A percentile compares a stretch with the other conserved stretches of the same genome.
These are phyloP conservation scores for Taiwanofungus camphoratus DNA, from an alignment of 1,284 basidiomycete species.

Conservation along the genomic window DNA sequence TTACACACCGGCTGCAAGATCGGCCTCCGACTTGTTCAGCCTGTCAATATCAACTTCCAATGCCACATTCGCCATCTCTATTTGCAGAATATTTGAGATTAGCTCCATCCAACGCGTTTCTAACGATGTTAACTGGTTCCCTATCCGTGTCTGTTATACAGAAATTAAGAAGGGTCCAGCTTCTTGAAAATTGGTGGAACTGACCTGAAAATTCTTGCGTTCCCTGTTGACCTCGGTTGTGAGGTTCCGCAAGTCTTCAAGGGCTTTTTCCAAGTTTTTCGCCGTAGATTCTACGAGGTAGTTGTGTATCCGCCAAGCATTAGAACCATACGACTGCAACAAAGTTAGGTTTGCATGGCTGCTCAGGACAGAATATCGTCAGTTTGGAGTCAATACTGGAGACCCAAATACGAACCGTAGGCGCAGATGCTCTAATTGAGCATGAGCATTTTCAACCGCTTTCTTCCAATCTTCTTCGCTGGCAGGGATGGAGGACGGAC, in stretches of 20 bases:
- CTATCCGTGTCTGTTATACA: conserved; percentile 56
- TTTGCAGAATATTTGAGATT: conserved; percentile 81
- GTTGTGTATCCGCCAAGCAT: conserved; percentile 90
- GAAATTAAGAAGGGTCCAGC: too few relatives aligned
- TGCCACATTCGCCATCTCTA: conserved; percentile 89
- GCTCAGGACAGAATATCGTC: not conserved
- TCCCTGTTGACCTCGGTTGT: conserved; percentile 82
- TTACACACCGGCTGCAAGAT: conserved; percentile 46
- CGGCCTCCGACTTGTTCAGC: conserved; percentile 51
- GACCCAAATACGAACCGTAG: conserved; percentile 55
- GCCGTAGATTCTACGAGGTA: conserved; percentile 79
- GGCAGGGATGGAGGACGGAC: conserved; percentile 57
- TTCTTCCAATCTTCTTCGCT: conserved; percentile 75
- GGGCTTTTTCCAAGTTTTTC: conserved; percentile 65
- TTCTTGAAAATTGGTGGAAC: conserved; percentile 14
- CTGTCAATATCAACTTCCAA: conserved; percentile 68
- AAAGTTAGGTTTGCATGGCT: conserved; percentile 85
- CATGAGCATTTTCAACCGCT: conserved; percentile 75
- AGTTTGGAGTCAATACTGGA: not conserved
- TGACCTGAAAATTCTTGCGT: conserved; percentile 79
- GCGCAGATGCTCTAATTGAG: conserved; percentile 88
- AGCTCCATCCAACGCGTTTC: conserved; percentile 88
- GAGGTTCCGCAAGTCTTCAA: conserved; percentile 69
- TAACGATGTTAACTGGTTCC: conserved; percentile 70
- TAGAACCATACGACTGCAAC: conserved; percentile 82